These are phyloP conservation scores for Skeletonema tropicum DNA, from an alignment of 108 stramenopile species.

Conservation along the genomic window DNA sequence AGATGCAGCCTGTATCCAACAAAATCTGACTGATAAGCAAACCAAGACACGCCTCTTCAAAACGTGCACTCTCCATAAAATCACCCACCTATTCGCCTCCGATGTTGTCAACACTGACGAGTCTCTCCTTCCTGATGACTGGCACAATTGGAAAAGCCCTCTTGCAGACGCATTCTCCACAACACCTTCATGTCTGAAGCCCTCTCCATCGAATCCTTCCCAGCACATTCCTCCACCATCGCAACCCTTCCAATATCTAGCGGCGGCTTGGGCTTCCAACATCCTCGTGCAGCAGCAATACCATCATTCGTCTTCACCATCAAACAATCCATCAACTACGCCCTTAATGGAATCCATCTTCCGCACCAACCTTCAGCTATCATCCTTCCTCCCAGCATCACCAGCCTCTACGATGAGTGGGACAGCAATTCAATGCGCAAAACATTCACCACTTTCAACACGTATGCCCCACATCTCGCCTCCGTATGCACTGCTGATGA, in stretches of 20 bases:
- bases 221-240: background rate
- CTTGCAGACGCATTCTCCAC: background rate
- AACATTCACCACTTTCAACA: slow-evolving; percentile 1
- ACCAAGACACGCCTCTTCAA: too few relatives aligned
- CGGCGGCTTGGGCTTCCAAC: slow-evolving; percentile 1
- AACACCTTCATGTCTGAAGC: background rate
- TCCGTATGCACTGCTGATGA: background rate
- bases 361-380: background rate
- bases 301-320: background rate
- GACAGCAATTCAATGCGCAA: background rate
- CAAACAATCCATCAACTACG: background rate
- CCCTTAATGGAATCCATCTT: background rate
- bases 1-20: background rate
- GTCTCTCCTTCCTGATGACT: background rate
- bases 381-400: background rate
- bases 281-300: background rate
- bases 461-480: background rate
- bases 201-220: background rate
- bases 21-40: too few relatives aligned
- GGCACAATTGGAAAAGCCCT: slow-evolving; percentile 1
- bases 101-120: background rate
- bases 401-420: background rate
- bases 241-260: background rate
- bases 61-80: too few relatives aligned
- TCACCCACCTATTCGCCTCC: background rate